A percentile compares a stretch with the other conserved stretches of the same genome.
Evolutionary conservation across 306 rosid genomes (phyloP).

Genomic region (Dalbergia oliveri): DNA sequence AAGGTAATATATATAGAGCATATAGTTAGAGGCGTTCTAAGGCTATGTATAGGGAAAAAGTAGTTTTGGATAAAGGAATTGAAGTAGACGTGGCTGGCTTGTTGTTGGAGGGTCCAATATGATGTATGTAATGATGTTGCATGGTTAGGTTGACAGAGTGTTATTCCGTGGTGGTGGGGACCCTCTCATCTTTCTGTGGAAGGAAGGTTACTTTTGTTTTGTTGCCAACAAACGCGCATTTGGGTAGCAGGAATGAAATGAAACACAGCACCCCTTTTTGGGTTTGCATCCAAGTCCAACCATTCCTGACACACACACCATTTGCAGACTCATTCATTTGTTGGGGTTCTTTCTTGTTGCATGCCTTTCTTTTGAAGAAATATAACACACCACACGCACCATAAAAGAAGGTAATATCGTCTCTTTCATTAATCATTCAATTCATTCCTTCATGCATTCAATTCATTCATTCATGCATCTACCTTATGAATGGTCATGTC

Average conservation of each 20-base stretch:
- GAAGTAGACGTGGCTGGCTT: conserved; percentile 9
- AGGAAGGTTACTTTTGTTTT: conserved; percentile 28
- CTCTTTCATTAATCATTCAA: background rate
- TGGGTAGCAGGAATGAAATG: background rate
- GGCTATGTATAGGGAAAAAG: background rate
- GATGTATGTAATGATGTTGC: conserved; percentile 40
- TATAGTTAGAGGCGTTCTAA: background rate
- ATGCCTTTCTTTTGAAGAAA: conserved; percentile 12
- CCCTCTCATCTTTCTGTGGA: background rate
- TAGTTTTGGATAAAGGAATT: background rate
- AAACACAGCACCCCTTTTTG: no score
- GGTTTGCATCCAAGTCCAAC: conserved; percentile 40
- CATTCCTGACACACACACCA: conserved; percentile 17
- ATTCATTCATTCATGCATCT: no score
- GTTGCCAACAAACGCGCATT: conserved; percentile 7
- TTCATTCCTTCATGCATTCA: background rate
- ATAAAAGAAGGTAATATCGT: conserved; percentile 44
- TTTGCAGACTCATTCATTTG: conserved; percentile 5
- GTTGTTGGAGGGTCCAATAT: background rate
- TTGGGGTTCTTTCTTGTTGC: conserved; percentile 21
- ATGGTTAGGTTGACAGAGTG: conserved; percentile 49
- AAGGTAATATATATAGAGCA: background rate
- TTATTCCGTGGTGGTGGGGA: conserved; percentile 40
- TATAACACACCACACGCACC: background rate
- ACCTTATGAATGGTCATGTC: background rate